These are phyloP conservation scores for Microdochium trichocladiopsis DNA, from an alignment of 2,329 filamentous ascomycete species.

Conservation along the genomic window DNA sequence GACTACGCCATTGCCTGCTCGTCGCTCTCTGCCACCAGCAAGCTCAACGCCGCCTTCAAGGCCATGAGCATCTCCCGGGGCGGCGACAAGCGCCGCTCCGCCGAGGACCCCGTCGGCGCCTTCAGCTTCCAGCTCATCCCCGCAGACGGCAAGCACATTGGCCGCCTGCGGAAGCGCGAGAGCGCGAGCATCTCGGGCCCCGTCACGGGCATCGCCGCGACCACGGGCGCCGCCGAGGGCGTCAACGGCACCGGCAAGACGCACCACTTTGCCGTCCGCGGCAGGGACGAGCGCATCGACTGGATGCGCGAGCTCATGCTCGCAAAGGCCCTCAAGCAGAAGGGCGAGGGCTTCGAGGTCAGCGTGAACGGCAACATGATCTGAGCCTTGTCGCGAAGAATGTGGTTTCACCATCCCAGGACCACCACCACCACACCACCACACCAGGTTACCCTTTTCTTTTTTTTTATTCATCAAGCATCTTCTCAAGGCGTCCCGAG, in stretches of 20 bases:
- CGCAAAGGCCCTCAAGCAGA: conserved; percentile 78
- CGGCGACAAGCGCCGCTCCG: conserved; percentile 38
- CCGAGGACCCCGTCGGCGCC: conserved; percentile 51
- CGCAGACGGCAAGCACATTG: conserved; percentile 41
- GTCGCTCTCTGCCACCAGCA: conserved; percentile 65
- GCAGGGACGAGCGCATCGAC: conserved; percentile 84
- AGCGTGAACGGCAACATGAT: conserved; percentile 76
- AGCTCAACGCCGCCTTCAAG: conserved; percentile 83
- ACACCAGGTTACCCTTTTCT: neutral
- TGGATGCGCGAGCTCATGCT: conserved; percentile 96
- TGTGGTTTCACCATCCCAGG: too few species aligned
- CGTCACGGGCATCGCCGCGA: conserved; percentile 17
- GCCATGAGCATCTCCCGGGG: conserved; percentile 59
- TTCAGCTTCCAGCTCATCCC: conserved; percentile 86
- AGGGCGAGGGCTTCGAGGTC: conserved; percentile 76
- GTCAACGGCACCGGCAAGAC: conserved; percentile 67
- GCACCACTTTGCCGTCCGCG: conserved; percentile 88
- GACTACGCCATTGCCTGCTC: conserved; percentile 86
- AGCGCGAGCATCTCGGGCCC: conserved; percentile 30
- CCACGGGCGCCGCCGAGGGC: conserved; percentile 29
- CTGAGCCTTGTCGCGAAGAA: conserved; percentile 20
- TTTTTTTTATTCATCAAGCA: conserved; percentile 3
- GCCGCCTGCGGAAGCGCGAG: conserved; percentile 44
- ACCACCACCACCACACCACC: too few species aligned
- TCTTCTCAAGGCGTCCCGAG: neutral